Base-by-base conservation (phyloP, 1,284 basidiomycete species). In the Coniferiporia weirii region DNA sequence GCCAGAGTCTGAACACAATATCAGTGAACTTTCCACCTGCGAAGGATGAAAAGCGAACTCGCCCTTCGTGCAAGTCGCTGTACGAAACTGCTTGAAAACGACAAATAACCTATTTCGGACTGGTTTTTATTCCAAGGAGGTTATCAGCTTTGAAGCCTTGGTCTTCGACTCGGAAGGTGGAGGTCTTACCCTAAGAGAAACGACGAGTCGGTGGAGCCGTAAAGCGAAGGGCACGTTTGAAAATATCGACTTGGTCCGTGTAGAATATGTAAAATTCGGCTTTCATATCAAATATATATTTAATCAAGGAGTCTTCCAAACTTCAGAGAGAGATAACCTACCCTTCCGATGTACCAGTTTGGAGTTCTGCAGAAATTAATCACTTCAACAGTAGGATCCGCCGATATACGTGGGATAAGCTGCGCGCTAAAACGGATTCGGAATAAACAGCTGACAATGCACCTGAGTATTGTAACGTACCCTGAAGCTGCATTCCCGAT, bases 401-500 rank as follows among this genome's bases (percentile, higher is more conserved):
- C 66, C 17, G 79, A 72, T 53, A 83, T 79, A 57, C 73, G 68
- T 36, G 80, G 79, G 35, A 83, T 66, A 46, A 83, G 74, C 63
- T 83, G 81, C 10, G 79, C 79, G 17, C 83, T 83, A 63, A 9
- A 49, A 40, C 22, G 4, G 20, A 51, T 12, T 36, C 13, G 45
- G 10, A 32, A 17, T 20, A 35, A 5, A 5, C 8, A 6, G 51
- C 60, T 60, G 62, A 58, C 48, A 45, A 10, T 43, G 49, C 27
- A 38, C 27, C 43, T 12, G 34, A 54, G 54, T 4, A 55, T 51
- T 20, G 40, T 17, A 13, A 71, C 74, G 68, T 68, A 79, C 82
- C 76, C 77, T 65, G 83, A 78, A 70, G 81, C 84, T 2, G 84
- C 85, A 64, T 85, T 85, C 19, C 84, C 85, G 65, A 87, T 79